Evolutionary conservation across 257 asterid genomes (phyloP).

Genomic region (Prunella vulgaris): DNA sequence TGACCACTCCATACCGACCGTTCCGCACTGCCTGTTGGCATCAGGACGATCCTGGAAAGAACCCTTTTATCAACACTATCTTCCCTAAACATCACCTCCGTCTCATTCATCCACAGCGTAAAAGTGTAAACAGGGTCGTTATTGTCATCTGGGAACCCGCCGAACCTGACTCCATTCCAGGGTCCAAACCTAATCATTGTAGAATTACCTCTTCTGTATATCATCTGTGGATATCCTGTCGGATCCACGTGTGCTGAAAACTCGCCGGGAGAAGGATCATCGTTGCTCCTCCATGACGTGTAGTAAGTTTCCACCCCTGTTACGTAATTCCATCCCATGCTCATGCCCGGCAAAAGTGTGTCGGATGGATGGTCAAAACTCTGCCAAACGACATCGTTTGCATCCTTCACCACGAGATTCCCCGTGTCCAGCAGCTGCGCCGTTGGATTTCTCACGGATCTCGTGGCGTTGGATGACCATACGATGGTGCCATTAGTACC

Average conservation of each 20-base stretch:
- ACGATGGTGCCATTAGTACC: background rate
- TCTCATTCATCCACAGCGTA: background rate
- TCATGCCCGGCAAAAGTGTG: no score
- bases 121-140: background rate
- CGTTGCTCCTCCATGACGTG: no score
- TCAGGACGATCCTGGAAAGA: background rate
- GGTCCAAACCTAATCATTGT: background rate
- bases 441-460: constrained; percentile 8
- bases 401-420: constrained; percentile 40
- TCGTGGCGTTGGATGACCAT: constrained; percentile 44
- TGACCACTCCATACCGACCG: background rate
- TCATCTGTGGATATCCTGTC: background rate
- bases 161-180: background rate
- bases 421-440: constrained; percentile 40
- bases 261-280: background rate
- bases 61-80: background rate
- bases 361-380: no score
- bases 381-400: constrained; percentile 32
- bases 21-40: background rate
- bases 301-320: no score
- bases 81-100: background rate
- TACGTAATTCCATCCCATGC: no score
- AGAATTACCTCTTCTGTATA: background rate
- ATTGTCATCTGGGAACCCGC: background rate
- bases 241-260: background rate